phyloP scores from a whole-genome alignment of 352 stramenopile genomes.

The Phytophthora cajani region DNA sequence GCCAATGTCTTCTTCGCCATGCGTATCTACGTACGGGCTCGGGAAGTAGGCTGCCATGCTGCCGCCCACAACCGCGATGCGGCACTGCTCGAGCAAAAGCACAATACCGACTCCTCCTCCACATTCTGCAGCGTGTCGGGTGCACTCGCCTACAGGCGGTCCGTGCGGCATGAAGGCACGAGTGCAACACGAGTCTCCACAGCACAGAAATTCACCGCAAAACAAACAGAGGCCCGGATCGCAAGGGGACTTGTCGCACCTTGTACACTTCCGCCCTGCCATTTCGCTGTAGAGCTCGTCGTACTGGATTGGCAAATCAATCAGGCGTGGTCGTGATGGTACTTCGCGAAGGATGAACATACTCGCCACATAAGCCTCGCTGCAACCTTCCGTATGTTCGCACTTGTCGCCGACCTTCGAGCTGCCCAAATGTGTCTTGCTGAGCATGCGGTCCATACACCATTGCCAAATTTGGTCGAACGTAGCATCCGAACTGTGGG shows the following conservation, averaged over 20 bases:
- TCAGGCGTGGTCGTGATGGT: slow-evolving; percentile 59
- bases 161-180: slow-evolving; percentile 78
- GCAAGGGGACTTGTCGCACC: slow-evolving; percentile 69
- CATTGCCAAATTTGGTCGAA: slow-evolving; percentile 86
- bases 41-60: slow-evolving; percentile 89
- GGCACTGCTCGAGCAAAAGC: slow-evolving; percentile 86
- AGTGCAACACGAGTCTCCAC: slow-evolving; percentile 85
- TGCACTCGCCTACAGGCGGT: slow-evolving; percentile 84
- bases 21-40: slow-evolving; percentile 84
- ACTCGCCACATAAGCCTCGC: slow-evolving; percentile 86
- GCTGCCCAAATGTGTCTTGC: slow-evolving; percentile 74
- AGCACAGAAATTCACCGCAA: slow-evolving; percentile 86
- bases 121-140: slow-evolving; percentile 83
- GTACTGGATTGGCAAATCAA: slow-evolving; percentile 86
- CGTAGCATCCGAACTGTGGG: slow-evolving; percentile 53
- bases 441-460: slow-evolving; percentile 86
- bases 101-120: slow-evolving; percentile 86
- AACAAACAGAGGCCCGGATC: slow-evolving; percentile 86
- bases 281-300: slow-evolving; percentile 87
- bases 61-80: slow-evolving; percentile 80
- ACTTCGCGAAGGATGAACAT: slow-evolving; percentile 89
- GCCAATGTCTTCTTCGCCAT: slow-evolving; percentile 86
- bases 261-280: slow-evolving; percentile 68
- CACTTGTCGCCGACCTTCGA: slow-evolving; percentile 81
- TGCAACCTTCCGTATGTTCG: slow-evolving; percentile 86